Base-by-base conservation (phyloP, 2,329 filamentous ascomycete genomes). In the Claviceps monticola region DNA sequence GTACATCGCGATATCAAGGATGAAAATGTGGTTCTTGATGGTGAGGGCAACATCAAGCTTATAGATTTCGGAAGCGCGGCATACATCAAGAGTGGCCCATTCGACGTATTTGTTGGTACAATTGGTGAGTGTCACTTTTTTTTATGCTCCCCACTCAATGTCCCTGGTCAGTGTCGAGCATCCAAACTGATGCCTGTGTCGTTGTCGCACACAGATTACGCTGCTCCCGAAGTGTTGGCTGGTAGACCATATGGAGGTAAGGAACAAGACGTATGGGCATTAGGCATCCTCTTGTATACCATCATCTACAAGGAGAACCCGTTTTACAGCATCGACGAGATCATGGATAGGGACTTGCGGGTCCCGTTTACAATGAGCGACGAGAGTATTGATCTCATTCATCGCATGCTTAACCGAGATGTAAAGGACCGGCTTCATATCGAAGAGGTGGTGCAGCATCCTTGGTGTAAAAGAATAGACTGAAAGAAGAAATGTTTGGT, bases 301-400 rank as follows among this genome's bases (percentile, higher is more conserved):
- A 96, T 98, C 63, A 86, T 97, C 62, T 98, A 98, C 77, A 98
- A 97, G 71, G 93, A 98, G 71, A 98, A 98, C 64, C 91, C 93
- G 0, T 98, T 96, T 68, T 97, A 97, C 76, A 94, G 86, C 68
- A 93, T 97, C 62, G 93, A 98, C 67, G 93, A 98, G 73, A 98
- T 98, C 63, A 94, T 97, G 80, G 93, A 98, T 66, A 90, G 91
- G 62, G 91, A 96, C 60, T 74, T 98, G 54, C 81, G 93, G 47
- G 84, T 98, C 29, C 93, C 93, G 0, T 96, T 87, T 65, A 79
- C 85, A 37, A 82, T 91, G 71, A 89, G 88, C 66, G 89, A 96
- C 57, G 85, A 90, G 58, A 95, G 89, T 66, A 94, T 98, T 58
- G 85, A 96, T 60, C 74, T 98, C 50, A 86, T 98, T 56, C 81